Conservation (phyloP, 2,329 filamentous ascomycete genomes). For the Sporothrix brasiliensis region DNA sequence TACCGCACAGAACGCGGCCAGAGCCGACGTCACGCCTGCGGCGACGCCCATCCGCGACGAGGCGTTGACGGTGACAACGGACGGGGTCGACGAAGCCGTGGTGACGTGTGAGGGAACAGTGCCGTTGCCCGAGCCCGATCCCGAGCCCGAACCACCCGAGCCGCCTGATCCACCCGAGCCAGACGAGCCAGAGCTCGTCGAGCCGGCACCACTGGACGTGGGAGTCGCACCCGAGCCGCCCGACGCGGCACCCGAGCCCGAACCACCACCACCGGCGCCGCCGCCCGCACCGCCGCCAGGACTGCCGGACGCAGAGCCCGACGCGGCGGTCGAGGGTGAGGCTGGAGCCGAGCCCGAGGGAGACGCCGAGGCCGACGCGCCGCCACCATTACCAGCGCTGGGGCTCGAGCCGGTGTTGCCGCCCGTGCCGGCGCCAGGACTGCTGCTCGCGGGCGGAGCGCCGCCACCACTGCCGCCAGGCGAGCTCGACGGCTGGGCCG, state of each 20-base stretch:
- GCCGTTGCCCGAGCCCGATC: background rate
- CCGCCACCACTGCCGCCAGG: background rate
- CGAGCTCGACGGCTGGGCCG: background rate
- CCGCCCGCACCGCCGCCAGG: background rate
- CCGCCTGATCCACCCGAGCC: background rate
- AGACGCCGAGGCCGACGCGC: background rate
- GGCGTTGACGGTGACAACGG: constrained; percentile 16
- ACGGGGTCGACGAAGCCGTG: background rate
- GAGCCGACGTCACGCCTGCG: background rate
- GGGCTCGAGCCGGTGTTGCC: constrained; percentile 2
- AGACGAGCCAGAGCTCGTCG: constrained; percentile 1
- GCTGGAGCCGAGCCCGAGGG: background rate
- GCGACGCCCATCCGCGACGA: constrained; percentile 8
- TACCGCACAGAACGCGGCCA: background rate
- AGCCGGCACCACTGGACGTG: background rate
- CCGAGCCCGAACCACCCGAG: background rate
- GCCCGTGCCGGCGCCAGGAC: background rate
- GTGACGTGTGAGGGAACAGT: background rate
- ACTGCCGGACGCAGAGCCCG: background rate
- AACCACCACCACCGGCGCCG: background rate
- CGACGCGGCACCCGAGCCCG: background rate
- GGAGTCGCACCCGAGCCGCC: background rate
- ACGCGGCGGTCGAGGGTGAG: background rate
- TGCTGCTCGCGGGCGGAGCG: background rate
- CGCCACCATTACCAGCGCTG: background rate